phyloP scores from a whole-genome alignment of 306 rosid genomes.

The Fragaria ananassa region DNA sequence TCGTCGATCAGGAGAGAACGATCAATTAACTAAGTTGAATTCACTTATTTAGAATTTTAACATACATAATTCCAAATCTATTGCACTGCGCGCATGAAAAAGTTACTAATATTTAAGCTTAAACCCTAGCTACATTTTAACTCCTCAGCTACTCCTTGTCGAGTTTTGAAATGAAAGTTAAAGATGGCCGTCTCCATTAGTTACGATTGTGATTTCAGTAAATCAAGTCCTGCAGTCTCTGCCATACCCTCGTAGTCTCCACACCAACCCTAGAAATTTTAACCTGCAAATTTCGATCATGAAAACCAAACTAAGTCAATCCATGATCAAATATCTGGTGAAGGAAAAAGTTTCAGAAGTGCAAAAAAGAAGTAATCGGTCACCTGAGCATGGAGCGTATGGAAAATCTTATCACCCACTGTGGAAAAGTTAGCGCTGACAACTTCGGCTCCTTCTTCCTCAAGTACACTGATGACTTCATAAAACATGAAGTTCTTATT shows the following conservation, averaged over 20 bases:
- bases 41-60: background rate
- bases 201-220: background rate
- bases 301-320: background rate
- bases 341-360: too few relatives aligned
- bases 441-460: slow-evolving; percentile 77
- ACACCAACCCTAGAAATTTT: slow-evolving; percentile 62
- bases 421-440: slow-evolving; percentile 45
- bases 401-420: slow-evolving; percentile 43
- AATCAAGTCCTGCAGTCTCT: slow-evolving; percentile 48
- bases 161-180: background rate
- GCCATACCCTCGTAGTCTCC: slow-evolving; percentile 49
- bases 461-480: slow-evolving; percentile 48
- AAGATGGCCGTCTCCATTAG: background rate
- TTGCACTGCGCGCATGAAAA: background rate
- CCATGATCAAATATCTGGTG: background rate
- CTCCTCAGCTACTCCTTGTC: background rate
- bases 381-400: slow-evolving; percentile 65
- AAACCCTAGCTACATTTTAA: background rate
- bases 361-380: background rate
- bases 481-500: slow-evolving; percentile 49
- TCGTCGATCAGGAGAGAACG: too few relatives aligned
- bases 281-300: slow-evolving; percentile 33
- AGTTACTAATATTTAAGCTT: background rate
- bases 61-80: background rate
- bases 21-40: background rate